A percentile compares a stretch with the other conserved stretches of the same genome.
These are phyloP conservation scores for Penicillium atrosanguineum DNA, from an alignment of 495 filamentous ascomycete species.

Conservation along the genomic window DNA sequence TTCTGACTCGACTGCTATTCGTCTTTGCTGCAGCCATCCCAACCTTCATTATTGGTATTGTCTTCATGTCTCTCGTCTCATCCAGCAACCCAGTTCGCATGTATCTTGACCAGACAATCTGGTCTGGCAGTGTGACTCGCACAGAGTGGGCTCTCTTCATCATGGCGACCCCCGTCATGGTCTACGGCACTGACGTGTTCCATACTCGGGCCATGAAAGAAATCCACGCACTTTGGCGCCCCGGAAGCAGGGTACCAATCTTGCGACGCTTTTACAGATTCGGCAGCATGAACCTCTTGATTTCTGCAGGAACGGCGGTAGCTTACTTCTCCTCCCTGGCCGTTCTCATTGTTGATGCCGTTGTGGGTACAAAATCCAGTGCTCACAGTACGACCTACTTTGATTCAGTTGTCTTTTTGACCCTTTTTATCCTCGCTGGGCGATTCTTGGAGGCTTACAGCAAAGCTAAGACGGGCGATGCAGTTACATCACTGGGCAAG, in stretches of 20 bases:
- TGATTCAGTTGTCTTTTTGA: constrained; percentile 91
- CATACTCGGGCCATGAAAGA: constrained; percentile 78
- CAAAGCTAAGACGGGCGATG: constrained; percentile 88
- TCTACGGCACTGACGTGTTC: constrained; percentile 84
- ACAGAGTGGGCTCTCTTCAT: constrained; percentile 83
- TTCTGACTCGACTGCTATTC: constrained; percentile 65
- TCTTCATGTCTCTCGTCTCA: constrained; percentile 83
- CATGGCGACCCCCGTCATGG: constrained; percentile 85
- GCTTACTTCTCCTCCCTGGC: constrained; percentile 85
- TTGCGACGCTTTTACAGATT: constrained; percentile 82
- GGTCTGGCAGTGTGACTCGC: constrained; percentile 71
- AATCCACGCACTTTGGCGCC: constrained; percentile 74
- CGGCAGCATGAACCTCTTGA: constrained; percentile 94
- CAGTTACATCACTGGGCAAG: constrained; percentile 74
- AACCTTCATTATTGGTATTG: constrained; percentile 84
- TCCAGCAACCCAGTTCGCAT: constrained; percentile 49
- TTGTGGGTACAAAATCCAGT: constrained; percentile 27
- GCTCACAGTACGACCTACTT: constrained; percentile 73
- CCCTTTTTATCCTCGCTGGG: constrained; percentile 82
- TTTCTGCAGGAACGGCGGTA: constrained; percentile 84
- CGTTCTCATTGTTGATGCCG: constrained; percentile 69
- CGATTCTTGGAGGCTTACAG: constrained; percentile 86
- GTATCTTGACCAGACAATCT: constrained; percentile 66
- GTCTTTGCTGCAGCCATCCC: constrained; percentile 76
- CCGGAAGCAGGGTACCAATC: constrained; percentile 71